Conservation (phyloP, 1,284 basidiomycete genomes). For the Agroathelia rolfsii region DNA sequence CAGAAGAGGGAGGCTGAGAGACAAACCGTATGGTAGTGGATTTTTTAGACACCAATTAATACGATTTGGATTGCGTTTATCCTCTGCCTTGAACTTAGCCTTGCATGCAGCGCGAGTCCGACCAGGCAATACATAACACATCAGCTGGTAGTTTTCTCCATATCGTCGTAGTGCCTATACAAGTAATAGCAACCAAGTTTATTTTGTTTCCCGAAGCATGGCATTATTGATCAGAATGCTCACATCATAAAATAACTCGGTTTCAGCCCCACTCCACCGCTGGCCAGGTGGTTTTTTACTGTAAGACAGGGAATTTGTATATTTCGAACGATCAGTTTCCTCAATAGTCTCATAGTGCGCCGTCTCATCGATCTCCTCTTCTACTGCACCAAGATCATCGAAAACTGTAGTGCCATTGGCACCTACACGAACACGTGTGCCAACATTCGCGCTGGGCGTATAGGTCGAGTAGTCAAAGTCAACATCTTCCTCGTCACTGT, state of each 20-base stretch:
- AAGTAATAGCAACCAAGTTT: too few species aligned
- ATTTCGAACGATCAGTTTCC: slow-evolving; percentile 74
- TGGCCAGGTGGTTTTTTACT: slow-evolving; percentile 67
- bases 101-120: slow-evolving; percentile 85
- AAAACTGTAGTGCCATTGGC: slow-evolving; percentile 75
- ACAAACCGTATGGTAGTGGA: slow-evolving; percentile 64
- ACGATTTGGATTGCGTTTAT: slow-evolving; percentile 63
- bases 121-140: slow-evolving; percentile 75
- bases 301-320: slow-evolving; percentile 79
- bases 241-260: slow-evolving; percentile 78
- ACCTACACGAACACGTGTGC: slow-evolving; percentile 72
- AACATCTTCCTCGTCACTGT: slow-evolving; percentile 38
- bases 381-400: too few species aligned
- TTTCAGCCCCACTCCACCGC: slow-evolving; percentile 80
- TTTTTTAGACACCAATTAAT: slow-evolving; percentile 61
- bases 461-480: slow-evolving; percentile 64
- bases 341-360: slow-evolving; percentile 70
- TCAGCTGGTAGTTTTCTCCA: slow-evolving; percentile 88
- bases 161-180: slow-evolving; percentile 74
- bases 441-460: slow-evolving; percentile 58
- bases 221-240: slow-evolving; percentile 17
- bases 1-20: too few species aligned
- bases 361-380: slow-evolving; percentile 54
- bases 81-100: slow-evolving; percentile 85
- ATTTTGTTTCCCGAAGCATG: slow-evolving; percentile 5